A percentile compares a stretch with the other conserved stretches of the same genome.
Conservation (phyloP, 2,329 filamentous ascomycete species). For the Botrytis pseudocinerea region DNA sequence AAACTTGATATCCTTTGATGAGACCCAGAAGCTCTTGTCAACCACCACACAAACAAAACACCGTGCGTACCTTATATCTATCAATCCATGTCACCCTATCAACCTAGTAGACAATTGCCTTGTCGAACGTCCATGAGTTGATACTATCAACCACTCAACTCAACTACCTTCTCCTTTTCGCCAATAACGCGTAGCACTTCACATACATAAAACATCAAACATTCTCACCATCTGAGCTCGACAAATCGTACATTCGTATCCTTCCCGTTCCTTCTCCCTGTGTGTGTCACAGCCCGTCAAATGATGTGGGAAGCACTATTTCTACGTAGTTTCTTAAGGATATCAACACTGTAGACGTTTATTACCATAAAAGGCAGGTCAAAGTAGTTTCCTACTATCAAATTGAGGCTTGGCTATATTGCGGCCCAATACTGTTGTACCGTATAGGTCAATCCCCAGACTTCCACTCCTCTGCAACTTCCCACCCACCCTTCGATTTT, state of each 20-base stretch:
- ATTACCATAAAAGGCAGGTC: background rate
- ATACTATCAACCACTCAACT: background rate
- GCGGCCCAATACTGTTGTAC: background rate
- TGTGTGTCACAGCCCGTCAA: background rate
- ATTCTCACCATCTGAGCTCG: background rate
- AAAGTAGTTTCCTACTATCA: background rate
- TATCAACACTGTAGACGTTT: background rate
- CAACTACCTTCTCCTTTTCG: background rate
- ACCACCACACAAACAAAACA: constrained; percentile 6
- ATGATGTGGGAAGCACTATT: background rate
- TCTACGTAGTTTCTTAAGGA: background rate
- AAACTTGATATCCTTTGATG: constrained; percentile 16
- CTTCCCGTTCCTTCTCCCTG: background rate
- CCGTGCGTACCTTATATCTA: background rate
- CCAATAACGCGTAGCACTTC: background rate
- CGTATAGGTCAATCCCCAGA: background rate
- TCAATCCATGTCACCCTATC: background rate
- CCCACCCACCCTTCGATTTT: background rate
- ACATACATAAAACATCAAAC: constrained; percentile 7
- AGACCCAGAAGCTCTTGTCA: constrained; percentile 11
- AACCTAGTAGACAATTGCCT: background rate
- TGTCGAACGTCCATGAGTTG: background rate
- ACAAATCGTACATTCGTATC: background rate
- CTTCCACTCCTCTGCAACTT: background rate
- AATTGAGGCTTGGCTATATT: background rate